phyloP scores from a whole-genome alignment of 768 basidiomycete genomes.

The button mushroom (Agaricus bisporus) region DNA sequence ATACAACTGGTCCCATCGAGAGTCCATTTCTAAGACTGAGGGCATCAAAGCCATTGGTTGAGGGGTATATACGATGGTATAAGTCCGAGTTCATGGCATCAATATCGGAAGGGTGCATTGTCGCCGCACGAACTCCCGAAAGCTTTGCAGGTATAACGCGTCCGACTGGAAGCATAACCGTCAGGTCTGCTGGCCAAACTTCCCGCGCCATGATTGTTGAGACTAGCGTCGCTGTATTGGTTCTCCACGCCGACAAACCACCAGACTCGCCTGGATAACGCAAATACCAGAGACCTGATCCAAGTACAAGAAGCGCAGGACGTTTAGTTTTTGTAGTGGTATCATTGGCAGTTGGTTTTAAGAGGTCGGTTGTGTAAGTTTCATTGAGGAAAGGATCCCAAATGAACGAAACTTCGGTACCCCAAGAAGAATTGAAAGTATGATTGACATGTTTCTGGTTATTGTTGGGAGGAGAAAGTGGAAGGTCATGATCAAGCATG shows the following conservation, averaged over 20 bases:
- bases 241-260: slow-evolving; percentile 74
- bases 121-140: slow-evolving; percentile 51
- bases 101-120: slow-evolving; percentile 74
- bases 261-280: slow-evolving; percentile 68
- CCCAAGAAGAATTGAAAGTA: slow-evolving; percentile 36
- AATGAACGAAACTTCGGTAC: slow-evolving; percentile 49
- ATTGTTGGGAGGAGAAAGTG: slow-evolving; percentile 44
- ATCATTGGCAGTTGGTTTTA: slow-evolving; percentile 17
- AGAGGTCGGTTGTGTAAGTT: slow-evolving; percentile 42
- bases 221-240: slow-evolving; percentile 64
- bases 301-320: slow-evolving; percentile 71
- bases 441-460: slow-evolving; percentile 69
- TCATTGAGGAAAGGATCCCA: slow-evolving; percentile 91
- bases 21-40: background rate
- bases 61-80: slow-evolving; percentile 53
- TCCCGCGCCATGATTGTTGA: slow-evolving; percentile 30
- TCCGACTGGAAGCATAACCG: slow-evolving; percentile 77
- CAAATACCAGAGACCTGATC: slow-evolving; percentile 87
- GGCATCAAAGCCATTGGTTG: background rate
- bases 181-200: slow-evolving; percentile 53
- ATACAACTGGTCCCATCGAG: slow-evolving; percentile 32
- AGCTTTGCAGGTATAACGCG: slow-evolving; percentile 64
- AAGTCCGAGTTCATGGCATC: slow-evolving; percentile 91
- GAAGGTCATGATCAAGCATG: slow-evolving; percentile 50
- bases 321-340: background rate